phyloP scores from a whole-genome alignment of 352 stramenopile genomes.

The Pythium biforme region DNA sequence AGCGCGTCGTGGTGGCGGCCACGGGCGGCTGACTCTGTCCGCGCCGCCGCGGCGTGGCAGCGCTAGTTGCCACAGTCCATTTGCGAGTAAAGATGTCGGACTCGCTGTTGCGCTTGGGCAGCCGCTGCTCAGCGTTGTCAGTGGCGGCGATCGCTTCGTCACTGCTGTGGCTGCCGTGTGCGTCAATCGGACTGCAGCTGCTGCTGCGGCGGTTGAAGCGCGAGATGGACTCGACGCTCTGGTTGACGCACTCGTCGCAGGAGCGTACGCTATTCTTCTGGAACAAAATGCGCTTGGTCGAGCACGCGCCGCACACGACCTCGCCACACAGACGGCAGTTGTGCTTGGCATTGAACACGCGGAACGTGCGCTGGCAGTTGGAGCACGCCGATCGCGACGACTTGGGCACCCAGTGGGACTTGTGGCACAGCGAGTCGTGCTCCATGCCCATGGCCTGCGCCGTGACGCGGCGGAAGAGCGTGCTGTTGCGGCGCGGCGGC shows the following conservation, averaged over 20 bases:
- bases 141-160: too few relatives aligned
- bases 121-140: neutral
- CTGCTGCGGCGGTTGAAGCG: slow-evolving; percentile 45
- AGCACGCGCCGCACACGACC: slow-evolving; percentile 73
- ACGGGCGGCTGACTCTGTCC: slow-evolving; percentile 7
- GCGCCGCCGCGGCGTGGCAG: neutral
- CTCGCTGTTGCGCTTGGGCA: slow-evolving; percentile 9
- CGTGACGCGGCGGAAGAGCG: slow-evolving; percentile 60
- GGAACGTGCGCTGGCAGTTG: slow-evolving; percentile 62
- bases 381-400: slow-evolving; percentile 59
- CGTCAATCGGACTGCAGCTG: neutral
- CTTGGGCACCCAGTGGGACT: slow-evolving; percentile 76
- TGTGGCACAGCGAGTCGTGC: slow-evolving; percentile 61
- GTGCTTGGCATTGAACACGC: slow-evolving; percentile 67
- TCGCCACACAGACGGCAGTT: slow-evolving; percentile 80
- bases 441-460: slow-evolving; percentile 68
- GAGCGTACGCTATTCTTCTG: slow-evolving; percentile 70
- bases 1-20: neutral
- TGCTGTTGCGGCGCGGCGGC: slow-evolving; percentile 19
- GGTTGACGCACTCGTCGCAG: slow-evolving; percentile 74
- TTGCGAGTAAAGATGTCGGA: neutral
- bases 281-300: slow-evolving; percentile 68
- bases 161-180: neutral
- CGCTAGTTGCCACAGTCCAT: neutral
- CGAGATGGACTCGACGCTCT: slow-evolving; percentile 51